Evolutionary conservation across 495 filamentous ascomycete genomes (phyloP).

Genomic region (Rusavskia elegans): DNA sequence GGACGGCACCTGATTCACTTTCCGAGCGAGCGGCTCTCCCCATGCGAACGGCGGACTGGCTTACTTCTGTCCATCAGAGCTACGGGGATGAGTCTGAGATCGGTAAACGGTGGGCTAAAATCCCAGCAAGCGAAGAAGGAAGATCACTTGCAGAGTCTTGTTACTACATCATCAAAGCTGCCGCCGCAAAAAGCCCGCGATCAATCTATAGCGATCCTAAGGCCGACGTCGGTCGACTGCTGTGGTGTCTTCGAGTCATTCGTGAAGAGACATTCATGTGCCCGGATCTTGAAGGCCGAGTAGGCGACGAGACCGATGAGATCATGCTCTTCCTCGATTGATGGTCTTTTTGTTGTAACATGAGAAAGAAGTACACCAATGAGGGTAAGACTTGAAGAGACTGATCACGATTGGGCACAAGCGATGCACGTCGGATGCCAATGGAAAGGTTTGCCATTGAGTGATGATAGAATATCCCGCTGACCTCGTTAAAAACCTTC

Average conservation of each 20-base stretch:
- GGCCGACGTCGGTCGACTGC: not conserved
- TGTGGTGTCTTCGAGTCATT: slow-evolving; percentile 10
- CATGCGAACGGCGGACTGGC: not conserved
- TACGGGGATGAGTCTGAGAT: not conserved
- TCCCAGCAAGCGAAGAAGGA: not conserved
- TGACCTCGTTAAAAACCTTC: too few relatives aligned
- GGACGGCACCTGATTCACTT: not conserved
- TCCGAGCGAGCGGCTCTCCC: not conserved
- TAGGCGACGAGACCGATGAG: slow-evolving; percentile 15
- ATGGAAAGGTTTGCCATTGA: too few relatives aligned
- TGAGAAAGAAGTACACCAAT: too few relatives aligned
- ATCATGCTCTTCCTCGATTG: slow-evolving; percentile 11
- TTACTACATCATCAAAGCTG: slow-evolving; percentile 1
- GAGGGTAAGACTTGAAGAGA: too few relatives aligned
- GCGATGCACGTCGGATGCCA: too few relatives aligned
- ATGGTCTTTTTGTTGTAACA: not conserved
- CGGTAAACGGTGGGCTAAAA: not conserved
- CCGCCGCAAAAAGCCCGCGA: slow-evolving; percentile 5
- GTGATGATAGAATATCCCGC: too few relatives aligned
- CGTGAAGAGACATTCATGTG: slow-evolving; percentile 11
- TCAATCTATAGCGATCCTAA: slow-evolving; percentile 8
- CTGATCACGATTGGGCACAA: too few relatives aligned
- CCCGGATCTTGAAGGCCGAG: slow-evolving; percentile 13
- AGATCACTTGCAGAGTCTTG: slow-evolving; percentile 6
- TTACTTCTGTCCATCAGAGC: not conserved